These are phyloP conservation scores for Nidularia pulvinata DNA, from an alignment of 768 basidiomycete species.

Conservation along the genomic window DNA sequence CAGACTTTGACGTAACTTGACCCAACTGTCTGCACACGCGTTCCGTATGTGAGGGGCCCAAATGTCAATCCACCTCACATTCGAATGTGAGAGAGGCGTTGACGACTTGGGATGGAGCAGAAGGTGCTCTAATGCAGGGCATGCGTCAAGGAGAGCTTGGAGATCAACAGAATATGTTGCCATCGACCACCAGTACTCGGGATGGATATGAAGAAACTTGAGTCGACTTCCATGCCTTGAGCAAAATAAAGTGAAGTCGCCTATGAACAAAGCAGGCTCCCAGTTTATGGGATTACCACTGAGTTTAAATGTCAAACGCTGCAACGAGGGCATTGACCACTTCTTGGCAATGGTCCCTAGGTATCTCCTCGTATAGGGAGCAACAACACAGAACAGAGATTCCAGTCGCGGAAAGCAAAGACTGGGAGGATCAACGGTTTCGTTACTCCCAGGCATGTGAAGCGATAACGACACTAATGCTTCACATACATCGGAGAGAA, in stretches of 20 bases:
- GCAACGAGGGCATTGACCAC: background rate
- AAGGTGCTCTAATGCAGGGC: slow-evolving; percentile 6
- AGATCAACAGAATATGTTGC: background rate
- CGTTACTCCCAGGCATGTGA: background rate
- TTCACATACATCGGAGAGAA: background rate
- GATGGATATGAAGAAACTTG: slow-evolving; percentile 5
- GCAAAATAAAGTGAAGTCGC: slow-evolving; percentile 1
- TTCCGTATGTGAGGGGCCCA: slow-evolving; percentile 2
- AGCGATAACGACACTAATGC: background rate
- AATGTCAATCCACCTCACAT: slow-evolving; percentile 8
- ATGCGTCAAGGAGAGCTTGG: slow-evolving; percentile 3
- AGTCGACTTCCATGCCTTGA: slow-evolving; percentile 1
- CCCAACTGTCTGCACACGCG: background rate
- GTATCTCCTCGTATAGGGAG: background rate
- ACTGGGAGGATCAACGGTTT: background rate
- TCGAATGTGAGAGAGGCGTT: background rate
- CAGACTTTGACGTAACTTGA: background rate
- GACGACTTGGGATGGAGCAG: slow-evolving; percentile 2
- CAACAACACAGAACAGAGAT: background rate
- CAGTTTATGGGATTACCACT: slow-evolving; percentile 3
- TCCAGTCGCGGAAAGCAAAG: background rate
- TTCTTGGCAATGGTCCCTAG: background rate
- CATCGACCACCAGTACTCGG: slow-evolving; percentile 2
- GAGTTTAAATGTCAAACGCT: background rate
- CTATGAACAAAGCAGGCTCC: background rate